Evolutionary conservation across 2,329 filamentous ascomycete genomes (phyloP).

Genomic region (Exophiala oligosperma): DNA sequence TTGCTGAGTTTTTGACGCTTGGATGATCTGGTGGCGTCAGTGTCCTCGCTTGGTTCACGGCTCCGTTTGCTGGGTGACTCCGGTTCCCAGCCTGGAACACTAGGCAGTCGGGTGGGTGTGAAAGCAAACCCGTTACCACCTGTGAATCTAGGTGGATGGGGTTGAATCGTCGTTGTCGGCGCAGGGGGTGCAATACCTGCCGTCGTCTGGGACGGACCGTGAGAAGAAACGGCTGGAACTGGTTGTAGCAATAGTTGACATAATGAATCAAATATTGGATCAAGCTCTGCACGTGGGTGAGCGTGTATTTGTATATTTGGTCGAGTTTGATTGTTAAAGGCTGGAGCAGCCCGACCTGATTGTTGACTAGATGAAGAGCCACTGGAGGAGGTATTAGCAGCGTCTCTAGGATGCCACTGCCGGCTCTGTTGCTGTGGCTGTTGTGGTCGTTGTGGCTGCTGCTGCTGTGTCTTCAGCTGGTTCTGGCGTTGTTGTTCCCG

Average conservation of each 20-base stretch:
- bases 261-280: background rate
- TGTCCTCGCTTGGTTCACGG: background rate
- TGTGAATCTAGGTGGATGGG: too few species aligned
- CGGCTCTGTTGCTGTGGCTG: background rate
- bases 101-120: background rate
- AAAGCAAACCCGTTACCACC: background rate
- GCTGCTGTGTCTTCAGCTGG: background rate
- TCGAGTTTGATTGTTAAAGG: background rate
- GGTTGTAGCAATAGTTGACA: background rate
- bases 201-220: background rate
- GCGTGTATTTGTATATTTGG: background rate
- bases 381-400: too few species aligned
- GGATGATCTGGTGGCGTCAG: background rate
- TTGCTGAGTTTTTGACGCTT: background rate
- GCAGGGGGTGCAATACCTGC: background rate
- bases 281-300: background rate
- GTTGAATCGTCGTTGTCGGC: too few species aligned
- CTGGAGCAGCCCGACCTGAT: too few species aligned
- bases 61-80: background rate
- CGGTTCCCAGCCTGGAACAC: background rate
- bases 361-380: too few species aligned
- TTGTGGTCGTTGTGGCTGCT: background rate
- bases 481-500: background rate
- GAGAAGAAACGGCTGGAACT: background rate
- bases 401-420: background rate